phyloP scores from a whole-genome alignment of 1,284 basidiomycete genomes.

The Malassezia furfur region DNA sequence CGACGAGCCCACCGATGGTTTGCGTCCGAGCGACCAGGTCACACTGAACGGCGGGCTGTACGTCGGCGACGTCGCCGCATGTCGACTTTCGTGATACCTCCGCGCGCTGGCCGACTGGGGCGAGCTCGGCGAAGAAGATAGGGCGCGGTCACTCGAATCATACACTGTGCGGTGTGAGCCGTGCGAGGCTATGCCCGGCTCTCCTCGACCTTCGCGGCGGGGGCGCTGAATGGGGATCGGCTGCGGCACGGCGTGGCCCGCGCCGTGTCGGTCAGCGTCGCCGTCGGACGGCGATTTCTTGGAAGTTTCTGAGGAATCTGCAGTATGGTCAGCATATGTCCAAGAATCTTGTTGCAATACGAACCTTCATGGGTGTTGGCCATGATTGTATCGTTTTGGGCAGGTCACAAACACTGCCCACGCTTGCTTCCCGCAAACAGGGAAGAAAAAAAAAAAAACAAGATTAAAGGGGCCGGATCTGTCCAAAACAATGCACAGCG shows the following conservation, averaged over 20 bases:
- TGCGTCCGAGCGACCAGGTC: neutral
- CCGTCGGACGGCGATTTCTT: neutral
- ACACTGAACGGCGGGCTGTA: neutral
- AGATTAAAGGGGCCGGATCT: no score
- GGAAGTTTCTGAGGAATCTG: neutral
- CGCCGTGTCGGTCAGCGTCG: neutral
- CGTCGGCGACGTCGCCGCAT: neutral
- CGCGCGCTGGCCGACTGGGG: no score
- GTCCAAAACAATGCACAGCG: no score
- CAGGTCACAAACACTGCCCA: neutral
- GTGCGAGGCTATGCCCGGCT: no score
- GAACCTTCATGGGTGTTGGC: neutral
- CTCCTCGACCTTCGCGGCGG: neutral
- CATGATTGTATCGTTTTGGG: neutral
- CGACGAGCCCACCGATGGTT: neutral
- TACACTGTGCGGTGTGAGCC: no score
- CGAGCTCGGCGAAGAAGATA: neutral
- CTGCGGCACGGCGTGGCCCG: neutral
- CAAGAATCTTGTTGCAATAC: neutral
- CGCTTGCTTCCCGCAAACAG: no score
- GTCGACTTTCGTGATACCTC: neutral
- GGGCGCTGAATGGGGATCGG: constrained; percentile 1
- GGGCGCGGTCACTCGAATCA: no score
- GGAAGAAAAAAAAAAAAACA: no score
- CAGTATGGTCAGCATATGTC: neutral